Evolutionary conservation across 768 basidiomycete genomes (phyloP), one percentile per base, ranked within the genome.

Genomic region (Strobilomyces echinocephalus): DNA sequence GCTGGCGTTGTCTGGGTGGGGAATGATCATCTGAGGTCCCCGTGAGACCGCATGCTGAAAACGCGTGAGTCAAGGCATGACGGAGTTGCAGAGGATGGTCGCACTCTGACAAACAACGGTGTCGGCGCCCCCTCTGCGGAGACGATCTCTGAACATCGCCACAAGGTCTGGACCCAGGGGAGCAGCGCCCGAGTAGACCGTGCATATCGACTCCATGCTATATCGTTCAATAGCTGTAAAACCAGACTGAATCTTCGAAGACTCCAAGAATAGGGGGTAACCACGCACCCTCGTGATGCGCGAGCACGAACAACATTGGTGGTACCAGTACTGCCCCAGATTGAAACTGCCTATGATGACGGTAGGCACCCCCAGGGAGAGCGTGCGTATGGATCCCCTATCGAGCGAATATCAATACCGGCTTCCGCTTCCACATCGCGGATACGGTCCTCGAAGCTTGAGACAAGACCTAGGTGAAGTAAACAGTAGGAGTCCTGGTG

Each of bases 391-490:
- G 85, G 88, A 58, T 93, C 91, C 3, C 69, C 69, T 20, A 76
- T 59, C 4, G 77, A 76, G 18, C 81, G 78, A 43, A 79, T 76
- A 55, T 79, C 78, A 33, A 86, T 77, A 26, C 85, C 86, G 6
- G 80, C 85, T 60, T 85, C 87, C 12, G 81, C 80, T 69, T 87
- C 88, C 14, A 82, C 86, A 53, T 91, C 86, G 5, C 86, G 82
- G 45, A 90, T 72, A 24, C 86, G 80, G 61, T 87, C 91, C 66
- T 98, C 95, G 16, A 98, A 0, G 63, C 57, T 62, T 95, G 93
- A 0, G 87, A 88, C 4, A 99, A 72, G 79, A 91, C 86, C 94
- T 97, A n/a, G n/a, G n/a, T n/a, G 3, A n/a, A 45, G 43, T 49
- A 35, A 45, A n/a, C 2, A 1, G 12, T 54, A n/a, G 59, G 49